Evolutionary conservation across 352 stramenopile genomes (phyloP).

Genomic region (Phytopythium kandeliae): DNA sequence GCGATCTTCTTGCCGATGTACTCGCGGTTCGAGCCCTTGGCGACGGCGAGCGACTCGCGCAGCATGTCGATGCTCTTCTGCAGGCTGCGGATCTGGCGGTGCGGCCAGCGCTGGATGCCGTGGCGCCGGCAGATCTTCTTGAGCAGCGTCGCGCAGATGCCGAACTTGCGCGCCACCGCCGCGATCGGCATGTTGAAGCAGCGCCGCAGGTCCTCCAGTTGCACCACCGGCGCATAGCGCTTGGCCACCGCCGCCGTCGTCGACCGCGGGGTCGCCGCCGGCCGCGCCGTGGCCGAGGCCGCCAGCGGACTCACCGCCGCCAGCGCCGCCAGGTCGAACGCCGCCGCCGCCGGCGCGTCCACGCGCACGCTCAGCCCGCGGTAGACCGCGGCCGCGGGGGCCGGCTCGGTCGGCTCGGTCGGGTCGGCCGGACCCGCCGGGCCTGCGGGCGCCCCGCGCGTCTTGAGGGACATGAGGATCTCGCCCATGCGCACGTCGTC

Average conservation of each 20-base stretch:
- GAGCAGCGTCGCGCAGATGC: constrained; percentile 79
- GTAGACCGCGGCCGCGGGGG: too few relatives aligned
- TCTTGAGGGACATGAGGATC: constrained; percentile 77
- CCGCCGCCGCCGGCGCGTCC: neutral
- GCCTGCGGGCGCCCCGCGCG: neutral
- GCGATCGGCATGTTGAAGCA: constrained; percentile 87
- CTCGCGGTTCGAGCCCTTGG: constrained; percentile 70
- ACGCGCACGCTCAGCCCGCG: too few relatives aligned
- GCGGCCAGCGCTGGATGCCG: constrained; percentile 79
- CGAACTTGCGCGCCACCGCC: constrained; percentile 72
- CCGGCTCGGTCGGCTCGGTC: too few relatives aligned
- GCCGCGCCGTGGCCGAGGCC: constrained; percentile 15
- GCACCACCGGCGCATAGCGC: constrained; percentile 60
- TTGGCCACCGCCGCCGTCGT: constrained; percentile 23
- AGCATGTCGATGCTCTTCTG: constrained; percentile 85
- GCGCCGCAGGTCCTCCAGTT: constrained; percentile 65
- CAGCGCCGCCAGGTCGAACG: constrained; percentile 30
- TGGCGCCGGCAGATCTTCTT: constrained; percentile 84
- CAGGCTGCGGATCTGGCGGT: constrained; percentile 75
- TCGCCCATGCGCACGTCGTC: constrained; percentile 72
- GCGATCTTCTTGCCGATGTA: constrained; percentile 83
- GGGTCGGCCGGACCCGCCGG: neutral
- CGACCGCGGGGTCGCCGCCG: neutral
- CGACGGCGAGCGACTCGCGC: constrained; percentile 58
- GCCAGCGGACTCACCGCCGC: constrained; percentile 47